phyloP scores from a whole-genome alignment of 1,139 yeast genomes.

The Taphrina betulina region DNA sequence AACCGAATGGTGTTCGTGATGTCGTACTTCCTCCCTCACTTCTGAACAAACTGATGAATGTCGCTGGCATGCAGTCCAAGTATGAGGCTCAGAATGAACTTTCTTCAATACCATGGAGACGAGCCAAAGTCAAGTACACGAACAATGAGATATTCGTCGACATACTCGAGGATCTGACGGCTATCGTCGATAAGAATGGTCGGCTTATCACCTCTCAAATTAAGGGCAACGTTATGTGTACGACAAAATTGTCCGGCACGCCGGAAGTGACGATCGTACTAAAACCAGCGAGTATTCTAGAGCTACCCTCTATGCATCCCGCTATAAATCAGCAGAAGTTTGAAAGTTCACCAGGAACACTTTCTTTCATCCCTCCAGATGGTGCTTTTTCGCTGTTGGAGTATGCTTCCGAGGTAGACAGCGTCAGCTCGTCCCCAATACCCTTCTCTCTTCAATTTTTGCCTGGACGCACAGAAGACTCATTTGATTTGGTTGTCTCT shows the following conservation, averaged over 20 bases:
- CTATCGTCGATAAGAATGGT: conserved; percentile 17
- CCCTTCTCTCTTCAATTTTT: conserved; percentile 24
- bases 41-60: conserved; percentile 40
- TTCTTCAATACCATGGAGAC: conserved; percentile 68
- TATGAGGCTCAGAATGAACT: conserved; percentile 19
- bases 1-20: conserved; percentile 67
- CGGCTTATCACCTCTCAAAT: not conserved
- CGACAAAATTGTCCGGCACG: conserved; percentile 52
- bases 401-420: conserved; percentile 9
- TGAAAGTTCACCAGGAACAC: conserved; percentile 43
- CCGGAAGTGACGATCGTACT: conserved; percentile 67
- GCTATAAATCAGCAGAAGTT: conserved; percentile 50
- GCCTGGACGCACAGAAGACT: not conserved
- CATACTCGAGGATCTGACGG: conserved; percentile 51
- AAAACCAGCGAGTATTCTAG: conserved; percentile 50
- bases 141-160: conserved; percentile 83
- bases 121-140: conserved; percentile 61
- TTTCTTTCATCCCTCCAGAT: conserved; percentile 85
- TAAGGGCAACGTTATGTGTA: conserved; percentile 8
- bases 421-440: conserved; percentile 8
- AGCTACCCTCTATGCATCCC: conserved; percentile 53
- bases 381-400: conserved; percentile 63
- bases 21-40: conserved; percentile 58
- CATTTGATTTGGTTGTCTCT: conserved; percentile 13
- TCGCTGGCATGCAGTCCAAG: conserved; percentile 36